Evolutionary conservation across 768 basidiomycete species (phyloP), one percentile per base, ranked within the genome.

Genomic region (Suillus hirtellus): DNA sequence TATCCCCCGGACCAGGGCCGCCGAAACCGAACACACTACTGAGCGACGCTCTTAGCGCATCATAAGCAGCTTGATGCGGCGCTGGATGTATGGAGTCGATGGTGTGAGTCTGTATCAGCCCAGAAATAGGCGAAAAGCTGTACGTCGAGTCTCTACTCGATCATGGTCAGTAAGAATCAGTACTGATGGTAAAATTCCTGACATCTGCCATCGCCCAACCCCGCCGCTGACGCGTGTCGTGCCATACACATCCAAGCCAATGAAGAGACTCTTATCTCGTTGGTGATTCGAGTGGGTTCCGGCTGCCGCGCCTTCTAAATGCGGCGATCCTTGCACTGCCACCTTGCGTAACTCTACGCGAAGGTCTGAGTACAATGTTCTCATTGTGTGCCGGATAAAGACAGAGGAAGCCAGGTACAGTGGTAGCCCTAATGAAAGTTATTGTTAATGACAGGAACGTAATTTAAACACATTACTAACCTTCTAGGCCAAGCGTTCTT

Each of bases 21-120:
- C 67, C 61, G 31, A 70, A 55, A 0, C 73, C 73, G 34, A 75
- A 75, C 17, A 68, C 46, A 7, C 61, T 67, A 44, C 61, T 65
- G 12, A 81, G 64, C 19, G 74, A 73, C 11, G 70, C 67, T 19
- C 82, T 77, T 1, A 92, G 77, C 2, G 87, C 82, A 61, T 89
- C 85, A 69, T 88, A 91, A 2, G 88, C 88, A 0, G 87, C 82
- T 56, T 85, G 80, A 69, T 90, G 89, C 3, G 92, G 92, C 1
- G 88, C 87, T 0, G 92, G 92, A 52, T 87, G 83, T 54, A 93
- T 92, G n/a, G 87, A 88, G 70, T 93, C 84, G 56, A 94, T 78
- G 54, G 78, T 78, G 70, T 94, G 92, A 55, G 79, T 68, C 55
- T 85, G 74, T 61, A 94, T 86, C 47, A 87, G 80, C 6, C 89